Evolutionary conservation across 768 basidiomycete species (phyloP), one percentile per base, ranked within the genome.

Genomic region (Dictyophora rubrovolvata): DNA sequence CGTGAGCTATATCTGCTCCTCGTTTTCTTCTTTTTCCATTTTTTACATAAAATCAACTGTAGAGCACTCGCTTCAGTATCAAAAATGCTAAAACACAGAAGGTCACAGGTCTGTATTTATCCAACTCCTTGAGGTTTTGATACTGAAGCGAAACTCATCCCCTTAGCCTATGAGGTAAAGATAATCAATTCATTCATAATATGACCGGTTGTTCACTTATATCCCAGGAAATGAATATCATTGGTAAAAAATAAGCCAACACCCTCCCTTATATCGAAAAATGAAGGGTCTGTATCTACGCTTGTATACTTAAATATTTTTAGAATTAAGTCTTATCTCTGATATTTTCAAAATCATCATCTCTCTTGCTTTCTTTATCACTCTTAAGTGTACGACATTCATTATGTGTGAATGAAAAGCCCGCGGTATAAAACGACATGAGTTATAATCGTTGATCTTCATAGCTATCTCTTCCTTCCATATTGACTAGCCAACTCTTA

Each of bases 31-130:
- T 2, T 16, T 23, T 11, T 18, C 34, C 20, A 28, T 23, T 1
- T 33, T 14, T 35, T 52, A 21, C 14, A 55, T 49, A 48, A 34
- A 42, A 2, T 16, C 1, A 34, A 1, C 28, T 60, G 0, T 55
- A 76, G 74, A 68, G 70, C 0, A 23, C 60, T 1, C 66, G 68
- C 56, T 76, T 71, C 61, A 64, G 68, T 3, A 77, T 77, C 67
- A 72, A 68, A 66, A 77, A 77, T 50, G 69, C 72, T 53, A 74
- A 74, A n/a, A 78, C 74, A 5, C 69, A 71, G 5, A 78, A 77
- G 66, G 65, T 52, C 8, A 75, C 74, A 0, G 68, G 48, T 22
- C 22, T 16, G 56, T 56, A 46, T 18, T 55, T 8, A 18, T 34
- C n/a, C n/a, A 18, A 2, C 9, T 12, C 42, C 10, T 42, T 3